Conservation (phyloP, 208 protist species). For the Balamuthia mandrillaris region DNA sequence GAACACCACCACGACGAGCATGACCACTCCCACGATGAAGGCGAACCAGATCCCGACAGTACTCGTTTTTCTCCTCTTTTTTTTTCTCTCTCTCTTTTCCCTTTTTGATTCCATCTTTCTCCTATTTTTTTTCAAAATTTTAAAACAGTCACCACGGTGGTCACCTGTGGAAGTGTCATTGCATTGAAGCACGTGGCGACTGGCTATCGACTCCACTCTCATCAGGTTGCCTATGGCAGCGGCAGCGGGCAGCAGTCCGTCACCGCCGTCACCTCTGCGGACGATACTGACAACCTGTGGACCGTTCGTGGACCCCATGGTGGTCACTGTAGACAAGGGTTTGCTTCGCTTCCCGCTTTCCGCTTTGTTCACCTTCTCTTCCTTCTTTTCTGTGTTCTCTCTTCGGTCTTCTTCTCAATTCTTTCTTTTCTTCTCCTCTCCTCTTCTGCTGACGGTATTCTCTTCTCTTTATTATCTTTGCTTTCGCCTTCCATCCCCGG, state of each 20-base stretch:
- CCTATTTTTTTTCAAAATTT: too few species aligned
- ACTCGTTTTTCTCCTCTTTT: too few species aligned
- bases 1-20: constrained; percentile 26
- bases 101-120: too few species aligned
- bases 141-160: constrained; percentile 32
- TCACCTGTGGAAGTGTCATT: constrained; percentile 67
- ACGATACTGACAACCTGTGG: constrained; percentile 47
- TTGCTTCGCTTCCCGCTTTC: background rate
- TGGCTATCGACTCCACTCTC: constrained; percentile 60
- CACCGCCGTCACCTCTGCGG: constrained; percentile 43
- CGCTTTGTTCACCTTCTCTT: background rate
- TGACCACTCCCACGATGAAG: constrained; percentile 14
- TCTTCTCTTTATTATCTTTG: too few species aligned
- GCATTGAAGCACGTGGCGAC: constrained; percentile 58
- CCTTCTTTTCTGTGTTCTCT: background rate
- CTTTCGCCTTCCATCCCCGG: too few species aligned
- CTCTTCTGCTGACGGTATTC: too few species aligned
- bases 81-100: too few species aligned
- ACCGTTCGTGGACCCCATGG: constrained; percentile 46
- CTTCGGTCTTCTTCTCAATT: too few species aligned
- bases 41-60: background rate
- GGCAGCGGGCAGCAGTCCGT: constrained; percentile 71
- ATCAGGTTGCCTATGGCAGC: constrained; percentile 59
- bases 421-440: too few species aligned
- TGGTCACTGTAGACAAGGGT: constrained; percentile 42